Percentiles rank a stretch among this genome's conserved stretches.
Evolutionary conservation across 257 asterid species (phyloP).

Genomic region (Rehmannia glutinosa): DNA sequence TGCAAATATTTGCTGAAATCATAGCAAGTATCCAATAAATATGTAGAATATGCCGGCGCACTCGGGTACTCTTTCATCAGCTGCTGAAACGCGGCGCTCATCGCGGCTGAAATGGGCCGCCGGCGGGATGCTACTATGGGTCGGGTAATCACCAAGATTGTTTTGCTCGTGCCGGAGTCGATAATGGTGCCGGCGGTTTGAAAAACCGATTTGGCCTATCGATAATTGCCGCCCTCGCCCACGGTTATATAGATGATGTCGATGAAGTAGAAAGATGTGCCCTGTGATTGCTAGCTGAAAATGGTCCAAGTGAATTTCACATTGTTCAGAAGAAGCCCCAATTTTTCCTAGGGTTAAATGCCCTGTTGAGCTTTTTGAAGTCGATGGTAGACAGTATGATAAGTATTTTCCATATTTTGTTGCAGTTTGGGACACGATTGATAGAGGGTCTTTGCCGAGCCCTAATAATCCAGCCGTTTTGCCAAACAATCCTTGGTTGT

Average conservation of each 20-base stretch:
- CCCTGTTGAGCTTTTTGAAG: conserved; percentile 56
- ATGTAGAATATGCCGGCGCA: conserved; percentile 42
- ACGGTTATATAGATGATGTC: conserved; percentile 37
- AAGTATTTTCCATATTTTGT: conserved; percentile 47
- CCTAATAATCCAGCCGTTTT: conserved; percentile 62
- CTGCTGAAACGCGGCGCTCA: conserved; percentile 46
- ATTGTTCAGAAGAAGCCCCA: neutral
- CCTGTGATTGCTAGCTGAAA: conserved; percentile 29
- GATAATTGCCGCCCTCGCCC: conserved; percentile 45
- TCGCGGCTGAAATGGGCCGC: conserved; percentile 40
- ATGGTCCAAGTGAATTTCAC: conserved; percentile 58
- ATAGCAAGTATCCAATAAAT: conserved; percentile 69
- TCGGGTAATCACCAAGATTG: conserved; percentile 76
- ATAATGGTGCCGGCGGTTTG: conserved; percentile 45
- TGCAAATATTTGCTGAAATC: conserved; percentile 38
- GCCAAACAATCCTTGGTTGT: conserved; percentile 60
- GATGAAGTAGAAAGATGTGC: conserved; percentile 42
- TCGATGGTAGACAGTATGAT: conserved; percentile 76
- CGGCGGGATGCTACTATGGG: no score
- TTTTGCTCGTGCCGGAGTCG: conserved; percentile 91
- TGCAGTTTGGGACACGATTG: conserved; percentile 62
- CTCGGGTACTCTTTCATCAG: conserved; percentile 46
- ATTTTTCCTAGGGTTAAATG: conserved; percentile 54
- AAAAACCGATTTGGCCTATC: conserved; percentile 42
- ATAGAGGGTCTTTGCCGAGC: conserved; percentile 50